These are phyloP conservation scores for Aspergillus funiculosus DNA, from an alignment of 495 filamentous ascomycete genomes.

Conservation along the genomic window DNA sequence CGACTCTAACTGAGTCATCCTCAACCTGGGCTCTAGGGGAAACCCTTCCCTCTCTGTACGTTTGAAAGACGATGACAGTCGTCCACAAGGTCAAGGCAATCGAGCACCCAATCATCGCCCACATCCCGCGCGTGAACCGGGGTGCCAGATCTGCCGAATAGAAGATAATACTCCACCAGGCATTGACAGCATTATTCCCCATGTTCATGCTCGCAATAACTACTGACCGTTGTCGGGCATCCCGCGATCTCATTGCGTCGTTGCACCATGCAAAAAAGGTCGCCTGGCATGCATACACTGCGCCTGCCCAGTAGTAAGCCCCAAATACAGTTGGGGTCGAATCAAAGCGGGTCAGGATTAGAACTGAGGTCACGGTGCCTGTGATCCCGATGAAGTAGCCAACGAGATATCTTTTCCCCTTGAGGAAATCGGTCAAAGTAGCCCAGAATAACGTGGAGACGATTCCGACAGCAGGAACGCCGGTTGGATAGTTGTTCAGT, in stretches of 20 bases:
- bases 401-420: slow-evolving; percentile 44
- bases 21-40: neutral
- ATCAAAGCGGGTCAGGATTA: slow-evolving; percentile 44
- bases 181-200: slow-evolving; percentile 50
- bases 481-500: slow-evolving; percentile 45
- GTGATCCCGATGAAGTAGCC: slow-evolving; percentile 51
- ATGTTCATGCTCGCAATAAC: slow-evolving; percentile 54
- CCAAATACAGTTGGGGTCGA: slow-evolving; percentile 41
- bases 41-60: slow-evolving; percentile 14
- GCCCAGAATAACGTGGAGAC: slow-evolving; percentile 49
- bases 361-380: slow-evolving; percentile 39
- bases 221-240: slow-evolving; percentile 41
- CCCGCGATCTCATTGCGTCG: slow-evolving; percentile 45
- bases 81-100: slow-evolving; percentile 49
- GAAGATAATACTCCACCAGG: slow-evolving; percentile 61
- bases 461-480: slow-evolving; percentile 45
- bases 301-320: slow-evolving; percentile 51
- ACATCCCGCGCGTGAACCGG: slow-evolving; percentile 54
- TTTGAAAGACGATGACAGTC: slow-evolving; percentile 35
- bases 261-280: slow-evolving; percentile 60
- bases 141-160: slow-evolving; percentile 55
- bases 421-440: slow-evolving; percentile 47
- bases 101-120: slow-evolving; percentile 52
- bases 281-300: slow-evolving; percentile 53
- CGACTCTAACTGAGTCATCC: neutral